These are phyloP conservation scores for Ustilago sp. DNA, from an alignment of 1,284 basidiomycete genomes.

Conservation along the genomic window DNA sequence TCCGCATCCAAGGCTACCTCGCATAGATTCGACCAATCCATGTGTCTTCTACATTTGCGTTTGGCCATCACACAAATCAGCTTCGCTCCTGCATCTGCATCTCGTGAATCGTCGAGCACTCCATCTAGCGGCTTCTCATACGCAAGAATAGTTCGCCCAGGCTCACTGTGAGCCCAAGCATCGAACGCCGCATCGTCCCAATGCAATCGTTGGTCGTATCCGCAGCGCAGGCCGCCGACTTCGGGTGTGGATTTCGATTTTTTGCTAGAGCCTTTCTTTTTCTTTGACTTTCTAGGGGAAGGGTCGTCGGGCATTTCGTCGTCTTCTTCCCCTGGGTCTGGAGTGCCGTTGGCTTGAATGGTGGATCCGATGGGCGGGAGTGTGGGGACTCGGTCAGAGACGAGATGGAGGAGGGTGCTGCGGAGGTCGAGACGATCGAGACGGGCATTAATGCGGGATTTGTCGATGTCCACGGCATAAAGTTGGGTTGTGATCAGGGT, in stretches of 20 bases:
- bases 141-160: slow-evolving; percentile 24
- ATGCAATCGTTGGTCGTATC: slow-evolving; percentile 49
- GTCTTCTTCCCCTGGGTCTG: slow-evolving; percentile 11
- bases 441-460: slow-evolving; percentile 26
- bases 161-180: slow-evolving; percentile 17
- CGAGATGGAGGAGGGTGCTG: slow-evolving; percentile 41
- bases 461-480: slow-evolving; percentile 24
- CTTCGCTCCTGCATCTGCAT: not conserved
- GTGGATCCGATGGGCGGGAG: slow-evolving; percentile 30
- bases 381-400: slow-evolving; percentile 39
- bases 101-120: slow-evolving; percentile 18
- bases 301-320: slow-evolving; percentile 23
- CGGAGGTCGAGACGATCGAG: slow-evolving; percentile 42
- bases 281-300: slow-evolving; percentile 9
- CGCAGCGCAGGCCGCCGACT: slow-evolving; percentile 37
- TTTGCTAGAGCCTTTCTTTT: slow-evolving; percentile 27
- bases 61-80: slow-evolving; percentile 36
- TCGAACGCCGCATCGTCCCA: slow-evolving; percentile 41
- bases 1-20: slow-evolving; percentile 39
- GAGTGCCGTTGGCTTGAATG: not conserved
- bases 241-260: slow-evolving; percentile 18
- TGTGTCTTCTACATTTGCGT: slow-evolving; percentile 47
- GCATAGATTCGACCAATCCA: slow-evolving; percentile 49
- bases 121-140: slow-evolving; percentile 31
- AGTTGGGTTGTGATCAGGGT: slow-evolving; percentile 18